Base-by-base conservation (phyloP, 305 asterid species). In the Fraxinus sp. region DNA sequence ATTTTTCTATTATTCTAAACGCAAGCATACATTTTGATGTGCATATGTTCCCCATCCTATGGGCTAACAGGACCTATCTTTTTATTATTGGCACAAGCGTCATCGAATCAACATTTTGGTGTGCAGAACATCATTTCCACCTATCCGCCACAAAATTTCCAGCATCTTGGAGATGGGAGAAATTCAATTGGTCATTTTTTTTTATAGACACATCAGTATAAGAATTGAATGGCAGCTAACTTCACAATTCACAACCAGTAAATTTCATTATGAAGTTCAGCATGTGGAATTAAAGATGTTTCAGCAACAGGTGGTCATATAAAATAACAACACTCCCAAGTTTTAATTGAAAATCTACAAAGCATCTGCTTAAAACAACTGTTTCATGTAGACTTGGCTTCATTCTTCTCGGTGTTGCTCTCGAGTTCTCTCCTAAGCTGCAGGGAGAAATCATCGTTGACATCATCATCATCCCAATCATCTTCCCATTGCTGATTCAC, bases 401-500 rank as follows among this genome's bases (percentile, higher is more conserved):
- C 86, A 35, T 84, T 91, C 87, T 91, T 91, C 87, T 90, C 95
- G 43, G 86, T 41, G 86, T 86, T 91, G 93, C 87, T 86, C 81
- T 94, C 97, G 84, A 96, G 83, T 87, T 96, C 99, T 90, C 88
- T 91, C 91, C 91, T 93, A 78, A 96, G 97, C 93, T 96, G 99
- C 89, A 89, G 86, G 30, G 99, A 96, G 91, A 96, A 96, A 87
- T 96, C 98, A 85, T 94, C 97, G 2, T 86, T 94, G 78, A 96
- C 99, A 77, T 96, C 99, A 35, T 96, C 99, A 57, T 96, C 99
- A 85, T 96, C 99, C 98, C 97, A 96, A 79, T 96, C 99, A 82
- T 94, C 99, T 81, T 96, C 99, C 99, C 99, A 96, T 79, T 96
- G 99, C 83, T 93, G 99, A 62, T 90, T 87, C 79, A 94, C 87